Conservation (phyloP, 2,329 filamentous ascomycete genomes). For the Xylariaceae sp. region DNA sequence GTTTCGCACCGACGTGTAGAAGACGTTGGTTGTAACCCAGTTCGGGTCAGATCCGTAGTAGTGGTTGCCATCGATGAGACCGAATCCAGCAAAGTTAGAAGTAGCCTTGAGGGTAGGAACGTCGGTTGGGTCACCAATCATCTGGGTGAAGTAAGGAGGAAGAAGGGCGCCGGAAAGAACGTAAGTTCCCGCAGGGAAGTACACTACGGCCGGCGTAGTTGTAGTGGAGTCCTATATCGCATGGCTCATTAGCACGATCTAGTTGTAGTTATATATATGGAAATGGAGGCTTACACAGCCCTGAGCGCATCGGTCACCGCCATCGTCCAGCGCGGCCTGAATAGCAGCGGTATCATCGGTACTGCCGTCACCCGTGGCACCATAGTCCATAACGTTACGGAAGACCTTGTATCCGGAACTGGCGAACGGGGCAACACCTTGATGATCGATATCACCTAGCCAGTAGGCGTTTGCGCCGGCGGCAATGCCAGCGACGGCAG, state of each 20-base stretch:
- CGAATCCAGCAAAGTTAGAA: constrained; percentile 50
- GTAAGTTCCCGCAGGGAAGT: constrained; percentile 50
- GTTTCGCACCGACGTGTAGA: constrained; percentile 63
- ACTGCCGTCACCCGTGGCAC: constrained; percentile 42
- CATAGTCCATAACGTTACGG: constrained; percentile 46
- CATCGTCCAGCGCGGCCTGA: constrained; percentile 39
- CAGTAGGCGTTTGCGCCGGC: constrained; percentile 31
- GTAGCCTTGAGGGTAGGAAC: constrained; percentile 52
- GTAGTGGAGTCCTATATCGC: constrained; percentile 36
- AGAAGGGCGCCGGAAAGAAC: constrained; percentile 53
- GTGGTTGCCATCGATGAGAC: constrained; percentile 54
- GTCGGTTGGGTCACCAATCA: constrained; percentile 57
- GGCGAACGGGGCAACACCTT: constrained; percentile 42
- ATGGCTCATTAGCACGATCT: too few relatives aligned
- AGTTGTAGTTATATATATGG: too few relatives aligned
- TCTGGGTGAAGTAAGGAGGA: constrained; percentile 60
- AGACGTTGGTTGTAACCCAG: constrained; percentile 53
- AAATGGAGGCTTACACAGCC: constrained; percentile 36
- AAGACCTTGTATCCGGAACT: constrained; percentile 40
- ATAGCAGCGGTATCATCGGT: constrained; percentile 47
- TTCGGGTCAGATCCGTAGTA: constrained; percentile 40
- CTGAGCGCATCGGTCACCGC: constrained; percentile 38
- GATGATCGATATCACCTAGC: constrained; percentile 35
- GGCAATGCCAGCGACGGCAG: constrained; percentile 28
- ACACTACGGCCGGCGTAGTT: constrained; percentile 39